Percentiles rank a stretch among this genome's conserved stretches.
Evolutionary conservation across 169 alveolate species (phyloP).

Genomic region (Babesia ovata): DNA sequence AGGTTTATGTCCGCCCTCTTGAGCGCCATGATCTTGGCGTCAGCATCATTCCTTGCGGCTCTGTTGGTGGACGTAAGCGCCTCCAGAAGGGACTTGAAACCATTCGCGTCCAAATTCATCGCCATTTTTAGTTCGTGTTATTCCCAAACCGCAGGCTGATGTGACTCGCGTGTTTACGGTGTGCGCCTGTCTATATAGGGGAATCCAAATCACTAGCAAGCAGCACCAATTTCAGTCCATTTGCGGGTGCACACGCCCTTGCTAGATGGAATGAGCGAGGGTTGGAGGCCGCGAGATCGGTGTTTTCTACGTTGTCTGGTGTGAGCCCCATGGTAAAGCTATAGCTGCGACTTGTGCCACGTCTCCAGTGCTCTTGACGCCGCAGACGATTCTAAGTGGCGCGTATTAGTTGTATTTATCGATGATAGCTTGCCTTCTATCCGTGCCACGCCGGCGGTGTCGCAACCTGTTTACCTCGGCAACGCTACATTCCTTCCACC

Average conservation of each 20-base stretch:
- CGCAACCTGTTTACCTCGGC: background rate
- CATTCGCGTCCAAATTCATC: constrained; percentile 44
- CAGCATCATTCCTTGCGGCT: constrained; percentile 74
- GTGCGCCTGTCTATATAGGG: constrained; percentile 29
- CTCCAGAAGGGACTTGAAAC: constrained; percentile 69
- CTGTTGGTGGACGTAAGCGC: constrained; percentile 74
- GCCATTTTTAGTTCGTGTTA: constrained; percentile 13
- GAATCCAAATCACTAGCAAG: constrained; percentile 2
- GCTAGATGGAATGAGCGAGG: background rate
- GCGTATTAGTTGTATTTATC: background rate
- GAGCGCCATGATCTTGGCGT: constrained; percentile 67
- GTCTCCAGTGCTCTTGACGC: background rate
- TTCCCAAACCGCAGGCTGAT: background rate
- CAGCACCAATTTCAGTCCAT: constrained; percentile 3
- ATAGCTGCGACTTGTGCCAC: background rate
- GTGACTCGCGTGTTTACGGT: constrained; percentile 7
- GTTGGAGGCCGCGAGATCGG: background rate
- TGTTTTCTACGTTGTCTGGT: background rate
- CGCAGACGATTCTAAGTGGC: background rate
- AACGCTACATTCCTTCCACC: background rate
- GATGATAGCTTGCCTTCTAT: background rate
- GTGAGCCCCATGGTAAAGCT: constrained; percentile 36
- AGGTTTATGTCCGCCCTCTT: constrained; percentile 70
- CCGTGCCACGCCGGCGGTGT: background rate
- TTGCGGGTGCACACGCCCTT: background rate